Conservation (phyloP, 2,329 filamentous ascomycete genomes). For the Fusarium guadeloupense region DNA sequence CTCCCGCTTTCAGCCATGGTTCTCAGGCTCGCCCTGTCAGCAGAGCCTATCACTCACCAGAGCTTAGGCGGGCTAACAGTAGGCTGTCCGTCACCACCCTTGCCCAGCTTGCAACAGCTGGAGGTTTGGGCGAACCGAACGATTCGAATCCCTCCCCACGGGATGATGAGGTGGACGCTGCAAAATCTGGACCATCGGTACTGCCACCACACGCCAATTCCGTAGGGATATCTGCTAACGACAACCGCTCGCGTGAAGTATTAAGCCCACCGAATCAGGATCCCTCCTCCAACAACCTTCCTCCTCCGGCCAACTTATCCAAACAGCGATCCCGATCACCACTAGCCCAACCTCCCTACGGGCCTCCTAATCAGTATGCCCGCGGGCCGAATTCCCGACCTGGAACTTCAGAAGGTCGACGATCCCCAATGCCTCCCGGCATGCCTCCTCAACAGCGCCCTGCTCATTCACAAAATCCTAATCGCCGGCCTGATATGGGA, state of each 20-base stretch:
- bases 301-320: slow-evolving; percentile 53
- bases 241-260: slow-evolving; percentile 63
- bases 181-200: slow-evolving; percentile 58
- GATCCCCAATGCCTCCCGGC: slow-evolving; percentile 44
- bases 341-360: slow-evolving; percentile 49
- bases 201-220: slow-evolving; percentile 60
- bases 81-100: slow-evolving; percentile 85
- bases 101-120: slow-evolving; percentile 78
- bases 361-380: slow-evolving; percentile 47
- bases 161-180: slow-evolving; percentile 47
- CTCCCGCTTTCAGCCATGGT: slow-evolving; percentile 81
- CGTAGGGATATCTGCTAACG: slow-evolving; percentile 64
- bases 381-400: slow-evolving; percentile 47
- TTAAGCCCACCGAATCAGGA: slow-evolving; percentile 53
- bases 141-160: slow-evolving; percentile 44
- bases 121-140: slow-evolving; percentile 59
- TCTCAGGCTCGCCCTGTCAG: slow-evolving; percentile 75
- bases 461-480: slow-evolving; percentile 44
- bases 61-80: slow-evolving; percentile 82
- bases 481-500: slow-evolving; percentile 41
- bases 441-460: slow-evolving; percentile 43
- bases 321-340: slow-evolving; percentile 58
- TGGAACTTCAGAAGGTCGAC: slow-evolving; percentile 46
- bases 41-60: slow-evolving; percentile 76
- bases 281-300: slow-evolving; percentile 50